Evolutionary conservation across 305 asterid genomes (phyloP).

Genomic region (Solanum aculeatissimum): DNA sequence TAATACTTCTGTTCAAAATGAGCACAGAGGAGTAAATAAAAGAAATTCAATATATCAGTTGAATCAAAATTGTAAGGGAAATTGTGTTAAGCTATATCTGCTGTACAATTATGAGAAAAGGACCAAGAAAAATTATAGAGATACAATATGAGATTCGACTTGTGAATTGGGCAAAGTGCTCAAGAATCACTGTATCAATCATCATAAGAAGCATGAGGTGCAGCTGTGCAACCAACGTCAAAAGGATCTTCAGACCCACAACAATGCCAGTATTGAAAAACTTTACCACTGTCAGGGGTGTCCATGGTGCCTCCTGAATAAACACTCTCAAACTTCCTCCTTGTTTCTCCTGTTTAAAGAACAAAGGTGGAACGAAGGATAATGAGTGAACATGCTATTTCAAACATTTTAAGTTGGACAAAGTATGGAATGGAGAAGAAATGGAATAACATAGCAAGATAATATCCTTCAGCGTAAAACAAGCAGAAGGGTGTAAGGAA

Average conservation of each 20-base stretch:
- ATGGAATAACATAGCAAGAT: background rate
- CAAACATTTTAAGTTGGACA: background rate
- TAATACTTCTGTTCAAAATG: background rate
- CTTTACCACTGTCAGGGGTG: slow-evolving; percentile 71
- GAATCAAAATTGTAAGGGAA: background rate
- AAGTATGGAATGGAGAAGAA: background rate
- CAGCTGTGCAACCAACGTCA: slow-evolving; percentile 73
- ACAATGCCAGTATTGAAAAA: slow-evolving; percentile 88
- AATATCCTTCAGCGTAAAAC: background rate
- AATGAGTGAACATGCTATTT: background rate
- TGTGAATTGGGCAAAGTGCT: background rate
- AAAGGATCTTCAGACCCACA: slow-evolving; percentile 93
- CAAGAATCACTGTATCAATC: slow-evolving; percentile 28
- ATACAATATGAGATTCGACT: background rate
- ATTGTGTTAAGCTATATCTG: background rate
- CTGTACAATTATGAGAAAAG: background rate
- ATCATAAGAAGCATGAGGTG: slow-evolving; percentile 88
- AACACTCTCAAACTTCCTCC: slow-evolving; percentile 90
- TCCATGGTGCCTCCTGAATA: slow-evolving; percentile 78
- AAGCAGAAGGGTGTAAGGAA: background rate
- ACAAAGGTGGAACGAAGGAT: background rate
- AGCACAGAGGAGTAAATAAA: background rate
- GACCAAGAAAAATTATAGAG: background rate
- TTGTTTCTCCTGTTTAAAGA: slow-evolving; percentile 68
- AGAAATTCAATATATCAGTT: background rate